phyloP scores from a whole-genome alignment of 169 alveolate species.

The Eimeria sp. region DNA sequence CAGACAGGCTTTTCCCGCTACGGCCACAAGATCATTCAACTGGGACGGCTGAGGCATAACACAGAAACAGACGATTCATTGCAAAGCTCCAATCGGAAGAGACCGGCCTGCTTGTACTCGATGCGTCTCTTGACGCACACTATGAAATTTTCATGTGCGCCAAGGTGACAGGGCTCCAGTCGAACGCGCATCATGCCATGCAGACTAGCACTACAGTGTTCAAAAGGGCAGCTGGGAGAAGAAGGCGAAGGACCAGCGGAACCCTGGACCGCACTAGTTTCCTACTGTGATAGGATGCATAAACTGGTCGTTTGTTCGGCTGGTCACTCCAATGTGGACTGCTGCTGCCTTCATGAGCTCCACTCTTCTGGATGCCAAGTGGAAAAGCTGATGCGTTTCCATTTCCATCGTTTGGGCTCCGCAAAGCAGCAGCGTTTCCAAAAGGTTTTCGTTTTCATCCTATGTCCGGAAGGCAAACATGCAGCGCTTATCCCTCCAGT shows the following conservation, averaged over 20 bases:
- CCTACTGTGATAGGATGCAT: conserved; percentile 81
- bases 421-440: conserved; percentile 63
- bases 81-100: background rate
- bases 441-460: conserved; percentile 81
- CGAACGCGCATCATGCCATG: background rate
- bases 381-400: conserved; percentile 85
- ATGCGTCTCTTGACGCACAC: background rate
- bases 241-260: background rate
- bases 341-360: conserved; percentile 83
- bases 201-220: background rate
- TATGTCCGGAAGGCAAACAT: background rate
- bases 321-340: conserved; percentile 82
- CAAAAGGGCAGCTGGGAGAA: background rate
- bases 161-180: background rate
- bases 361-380: conserved; percentile 80
- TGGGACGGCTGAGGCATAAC: conserved; percentile 67
- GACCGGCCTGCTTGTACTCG: background rate
- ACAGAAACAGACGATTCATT: background rate
- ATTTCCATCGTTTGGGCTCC: conserved; percentile 85
- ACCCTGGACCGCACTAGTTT: background rate
- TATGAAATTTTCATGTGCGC: background rate
- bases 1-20: conserved; percentile 79
- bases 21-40: conserved; percentile 72
- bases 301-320: conserved; percentile 81
- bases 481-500: background rate